Conservation (phyloP, 495 filamentous ascomycete genomes). For the Penicillium atrosanguineum region DNA sequence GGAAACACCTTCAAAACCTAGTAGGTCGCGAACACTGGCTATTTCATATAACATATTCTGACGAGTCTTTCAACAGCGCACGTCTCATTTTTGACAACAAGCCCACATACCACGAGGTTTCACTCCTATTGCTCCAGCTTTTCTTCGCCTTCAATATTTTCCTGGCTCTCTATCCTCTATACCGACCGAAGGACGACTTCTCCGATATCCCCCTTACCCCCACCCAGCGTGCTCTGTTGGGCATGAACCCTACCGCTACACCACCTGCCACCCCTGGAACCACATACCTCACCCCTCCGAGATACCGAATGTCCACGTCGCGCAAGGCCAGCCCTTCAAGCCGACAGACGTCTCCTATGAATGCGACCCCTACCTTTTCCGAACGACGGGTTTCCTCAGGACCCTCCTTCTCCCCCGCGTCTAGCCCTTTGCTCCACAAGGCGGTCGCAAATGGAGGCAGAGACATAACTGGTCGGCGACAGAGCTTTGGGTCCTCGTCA, state of each 20-base stretch:
- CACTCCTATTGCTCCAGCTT: slow-evolving; percentile 51
- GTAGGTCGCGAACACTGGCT: slow-evolving; percentile 24
- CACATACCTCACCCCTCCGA: slow-evolving; percentile 79
- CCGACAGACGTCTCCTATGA: slow-evolving; percentile 53
- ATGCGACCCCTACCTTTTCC: slow-evolving; percentile 42
- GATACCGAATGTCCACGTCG: slow-evolving; percentile 77
- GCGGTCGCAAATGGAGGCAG: slow-evolving; percentile 50
- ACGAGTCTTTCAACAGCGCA: slow-evolving; percentile 17
- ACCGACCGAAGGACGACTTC: slow-evolving; percentile 69
- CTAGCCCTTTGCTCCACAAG: slow-evolving; percentile 71
- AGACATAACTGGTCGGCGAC: slow-evolving; percentile 49
- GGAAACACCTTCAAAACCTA: slow-evolving; percentile 34
- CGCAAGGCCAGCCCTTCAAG: slow-evolving; percentile 50
- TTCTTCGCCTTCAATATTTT: slow-evolving; percentile 65
- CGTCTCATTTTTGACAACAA: slow-evolving; percentile 21
- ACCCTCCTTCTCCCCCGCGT: slow-evolving; percentile 48
- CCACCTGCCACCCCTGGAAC: slow-evolving; percentile 62
- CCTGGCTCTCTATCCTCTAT: slow-evolving; percentile 63
- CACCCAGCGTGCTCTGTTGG: slow-evolving; percentile 79
- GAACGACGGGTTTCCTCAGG: slow-evolving; percentile 36
- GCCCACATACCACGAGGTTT: slow-evolving; percentile 31
- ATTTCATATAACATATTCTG: slow-evolving; percentile 2
- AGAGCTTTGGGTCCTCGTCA: slow-evolving; percentile 57
- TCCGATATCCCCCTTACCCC: slow-evolving; percentile 90
- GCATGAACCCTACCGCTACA: slow-evolving; percentile 66